Conservation (phyloP, 2,329 filamentous ascomycete genomes). For the Aspergillus texensis region DNA sequence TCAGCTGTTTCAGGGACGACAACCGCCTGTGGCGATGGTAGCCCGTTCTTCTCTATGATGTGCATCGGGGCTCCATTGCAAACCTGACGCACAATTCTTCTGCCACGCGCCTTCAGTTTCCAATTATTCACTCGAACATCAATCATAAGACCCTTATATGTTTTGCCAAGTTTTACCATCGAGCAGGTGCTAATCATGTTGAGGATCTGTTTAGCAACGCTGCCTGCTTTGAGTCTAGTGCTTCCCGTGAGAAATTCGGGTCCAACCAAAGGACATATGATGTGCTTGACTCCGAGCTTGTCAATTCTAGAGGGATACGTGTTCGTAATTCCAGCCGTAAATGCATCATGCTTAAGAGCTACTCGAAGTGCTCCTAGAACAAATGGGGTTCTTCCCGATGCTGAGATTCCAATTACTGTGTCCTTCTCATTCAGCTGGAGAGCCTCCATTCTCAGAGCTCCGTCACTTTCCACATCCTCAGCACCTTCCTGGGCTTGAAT, state of each 20-base stretch:
- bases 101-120: neutral
- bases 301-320: slow-evolving; percentile 35
- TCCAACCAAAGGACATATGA: slow-evolving; percentile 46
- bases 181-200: slow-evolving; percentile 50
- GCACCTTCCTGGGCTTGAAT: neutral
- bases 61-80: slow-evolving; percentile 38
- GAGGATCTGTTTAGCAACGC: slow-evolving; percentile 48
- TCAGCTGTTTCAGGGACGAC: slow-evolving; percentile 9
- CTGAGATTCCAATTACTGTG: neutral
- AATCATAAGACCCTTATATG: slow-evolving; percentile 41
- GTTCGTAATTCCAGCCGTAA: neutral
- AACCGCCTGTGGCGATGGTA: neutral
- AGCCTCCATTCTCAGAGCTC: slow-evolving; percentile 6
- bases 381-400: slow-evolving; percentile 13
- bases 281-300: slow-evolving; percentile 29
- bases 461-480: slow-evolving; percentile 33
- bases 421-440: neutral
- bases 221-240: slow-evolving; percentile 51
- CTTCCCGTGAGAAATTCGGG: slow-evolving; percentile 51
- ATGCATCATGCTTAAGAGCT: neutral
- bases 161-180: slow-evolving; percentile 47
- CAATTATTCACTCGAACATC: neutral
- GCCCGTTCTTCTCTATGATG: slow-evolving; percentile 28
- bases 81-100: neutral
- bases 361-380: neutral